A percentile compares a stretch with the other conserved stretches of the same genome.
phyloP scores from a whole-genome alignment of 768 basidiomycete species.

The Lactarius sanguifluus region DNA sequence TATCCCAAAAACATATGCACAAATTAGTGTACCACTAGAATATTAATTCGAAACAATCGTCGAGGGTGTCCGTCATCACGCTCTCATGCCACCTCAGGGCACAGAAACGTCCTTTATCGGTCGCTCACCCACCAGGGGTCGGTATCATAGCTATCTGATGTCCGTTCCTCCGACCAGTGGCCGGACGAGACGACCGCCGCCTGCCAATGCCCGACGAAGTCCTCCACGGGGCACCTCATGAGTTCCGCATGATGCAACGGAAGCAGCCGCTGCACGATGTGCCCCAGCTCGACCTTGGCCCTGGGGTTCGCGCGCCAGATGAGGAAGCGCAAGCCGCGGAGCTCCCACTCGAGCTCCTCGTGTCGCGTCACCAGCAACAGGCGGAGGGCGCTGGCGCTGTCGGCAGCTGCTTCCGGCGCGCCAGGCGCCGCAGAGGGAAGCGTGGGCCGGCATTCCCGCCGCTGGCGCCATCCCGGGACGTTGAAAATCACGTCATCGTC shows the following conservation, averaged over 20 bases:
- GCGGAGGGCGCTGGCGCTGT: constrained; percentile 9
- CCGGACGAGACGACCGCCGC: constrained; percentile 8
- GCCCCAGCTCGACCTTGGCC: constrained; percentile 12
- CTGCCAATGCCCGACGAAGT: constrained; percentile 22
- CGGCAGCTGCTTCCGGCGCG: not conserved
- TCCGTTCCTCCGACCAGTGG: not conserved
- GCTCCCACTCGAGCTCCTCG: constrained; percentile 20
- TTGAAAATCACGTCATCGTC: constrained; percentile 25
- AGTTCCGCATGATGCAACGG: constrained; percentile 19
- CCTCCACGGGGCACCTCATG: constrained; percentile 18
- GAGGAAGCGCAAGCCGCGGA: constrained; percentile 19
- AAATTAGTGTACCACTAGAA: not conserved
- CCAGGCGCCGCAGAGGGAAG: not conserved
- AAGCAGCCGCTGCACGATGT: constrained; percentile 14
- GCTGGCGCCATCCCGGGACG: constrained; percentile 20
- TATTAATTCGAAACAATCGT: not conserved
- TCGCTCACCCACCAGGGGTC: not conserved
- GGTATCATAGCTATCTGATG: not conserved
- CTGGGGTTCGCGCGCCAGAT: constrained; percentile 13
- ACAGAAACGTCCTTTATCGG: not conserved
- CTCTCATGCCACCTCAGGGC: not conserved
- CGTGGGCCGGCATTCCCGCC: not conserved
- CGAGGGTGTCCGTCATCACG: not conserved
- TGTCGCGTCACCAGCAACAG: constrained; percentile 13
- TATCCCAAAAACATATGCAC: not conserved